Evolutionary conservation across 2,329 filamentous ascomycete species (phyloP).

Genomic region (Aphanocladium album): DNA sequence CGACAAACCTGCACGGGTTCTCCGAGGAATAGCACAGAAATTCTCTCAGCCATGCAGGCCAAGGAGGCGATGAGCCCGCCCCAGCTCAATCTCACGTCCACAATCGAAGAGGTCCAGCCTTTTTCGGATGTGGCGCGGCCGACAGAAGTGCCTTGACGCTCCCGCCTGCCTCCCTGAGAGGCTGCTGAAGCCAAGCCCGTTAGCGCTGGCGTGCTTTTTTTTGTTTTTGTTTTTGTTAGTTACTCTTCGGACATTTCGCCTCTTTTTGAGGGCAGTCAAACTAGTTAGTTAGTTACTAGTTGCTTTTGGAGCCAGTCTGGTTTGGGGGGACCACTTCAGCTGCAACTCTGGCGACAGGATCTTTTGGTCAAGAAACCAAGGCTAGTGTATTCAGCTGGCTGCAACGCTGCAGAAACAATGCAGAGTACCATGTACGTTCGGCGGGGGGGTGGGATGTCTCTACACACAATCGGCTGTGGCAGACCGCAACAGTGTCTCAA

Average conservation of each 20-base stretch:
- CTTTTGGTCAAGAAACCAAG: neutral
- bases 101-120: neutral
- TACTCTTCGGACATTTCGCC: neutral
- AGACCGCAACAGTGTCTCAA: neutral
- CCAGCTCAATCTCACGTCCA: neutral
- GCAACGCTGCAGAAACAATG: neutral
- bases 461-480: neutral
- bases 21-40: neutral
- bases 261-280: neutral
- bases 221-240: neutral
- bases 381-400: neutral
- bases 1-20: too few species aligned
- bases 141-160: constrained; percentile 3
- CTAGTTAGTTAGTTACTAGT: too few species aligned
- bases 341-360: neutral
- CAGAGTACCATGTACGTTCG: neutral
- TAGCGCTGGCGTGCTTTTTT: neutral
- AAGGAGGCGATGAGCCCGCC: neutral
- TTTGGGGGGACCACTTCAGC: neutral
- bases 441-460: neutral
- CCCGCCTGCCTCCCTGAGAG: neutral
- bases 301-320: neutral
- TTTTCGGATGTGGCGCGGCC: constrained; percentile 8
- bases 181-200: neutral
- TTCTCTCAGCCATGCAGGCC: neutral